Base-by-base conservation (phyloP, 768 basidiomycete species). In the Auricularia sp. region DNA sequence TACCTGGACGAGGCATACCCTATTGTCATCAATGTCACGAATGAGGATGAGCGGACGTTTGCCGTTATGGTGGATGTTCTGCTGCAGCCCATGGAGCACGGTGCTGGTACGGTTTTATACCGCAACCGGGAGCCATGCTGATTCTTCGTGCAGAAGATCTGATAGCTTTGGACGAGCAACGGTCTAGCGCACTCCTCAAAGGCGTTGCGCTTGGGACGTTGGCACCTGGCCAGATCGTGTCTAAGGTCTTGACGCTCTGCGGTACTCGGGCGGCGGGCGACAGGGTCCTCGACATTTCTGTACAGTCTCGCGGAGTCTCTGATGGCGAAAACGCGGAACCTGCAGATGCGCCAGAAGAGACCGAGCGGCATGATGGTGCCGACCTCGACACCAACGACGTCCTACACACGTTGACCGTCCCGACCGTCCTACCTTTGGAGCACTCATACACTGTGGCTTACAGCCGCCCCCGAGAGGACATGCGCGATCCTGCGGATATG, bases 1-100 rank as follows among this genome's bases (percentile, higher is more conserved):
- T 90, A 88, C 72, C 74, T 96, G 42, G 87, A 90, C 67, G 95
- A 97, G 73, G 80, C 82, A 56, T 91, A 89, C 70, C 86, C 89
- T 0, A 87, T 98, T 68, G 71, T 73, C 11, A 77, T 98, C 51
- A 79, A 84, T 58, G 79, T 96, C 14, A 82, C 76, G 3, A 97
- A 94, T 71, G 70, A 76, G 3, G 94, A 97, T 71, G 82, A 83
- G 58, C 79, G 85, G 21, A 80, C 85, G 33, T 74, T 98, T 11
- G 85, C 90, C 16, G 75, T 92, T 13, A 76, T 80, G 3, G 77
- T 93, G 10, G 90, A 94, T 64, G 81, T 90, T 3, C 78, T 96
- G 65, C 74, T 98, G 39, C 92, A 92, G 63, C 94, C 94, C 1
- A 82, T 84, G 2, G 90, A 90, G 62, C 91, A 92, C 67, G 82